Percentiles rank a stretch among this genome's conserved stretches.
These are phyloP conservation scores for Pyrenula massariospora DNA, from an alignment of 495 filamentous ascomycete species.

Conservation along the genomic window DNA sequence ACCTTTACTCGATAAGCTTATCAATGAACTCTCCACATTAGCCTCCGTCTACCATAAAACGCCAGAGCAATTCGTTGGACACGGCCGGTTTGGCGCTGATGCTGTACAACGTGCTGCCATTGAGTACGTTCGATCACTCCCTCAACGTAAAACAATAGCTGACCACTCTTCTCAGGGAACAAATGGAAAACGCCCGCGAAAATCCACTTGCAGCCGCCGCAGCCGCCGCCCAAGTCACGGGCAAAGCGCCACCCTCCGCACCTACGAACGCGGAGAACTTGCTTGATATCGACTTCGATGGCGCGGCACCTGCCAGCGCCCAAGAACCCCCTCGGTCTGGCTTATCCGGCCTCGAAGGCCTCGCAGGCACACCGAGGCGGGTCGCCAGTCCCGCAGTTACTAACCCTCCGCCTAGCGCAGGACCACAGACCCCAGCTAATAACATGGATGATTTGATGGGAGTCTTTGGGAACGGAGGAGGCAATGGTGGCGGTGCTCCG, in stretches of 20 bases:
- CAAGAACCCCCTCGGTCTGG: constrained; percentile 55
- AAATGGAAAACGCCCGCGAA: constrained; percentile 80
- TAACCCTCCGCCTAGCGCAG: constrained; percentile 23
- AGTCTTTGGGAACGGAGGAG: constrained; percentile 47
- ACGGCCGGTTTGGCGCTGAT: constrained; percentile 86
- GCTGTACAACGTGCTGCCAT: constrained; percentile 93
- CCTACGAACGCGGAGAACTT: constrained; percentile 88
- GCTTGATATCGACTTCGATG: constrained; percentile 96
- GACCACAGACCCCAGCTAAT: constrained; percentile 33
- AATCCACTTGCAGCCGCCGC: constrained; percentile 86
- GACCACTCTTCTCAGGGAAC: constrained; percentile 39
- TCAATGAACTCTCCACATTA: constrained; percentile 85
- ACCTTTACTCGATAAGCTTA: constrained; percentile 70
- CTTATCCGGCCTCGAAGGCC: constrained; percentile 57
- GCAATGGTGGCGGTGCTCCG: constrained; percentile 14
- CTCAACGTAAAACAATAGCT: constrained; percentile 7
- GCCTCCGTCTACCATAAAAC: constrained; percentile 99
- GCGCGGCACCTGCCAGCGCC: constrained; percentile 77
- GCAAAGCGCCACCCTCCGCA: constrained; percentile 31
- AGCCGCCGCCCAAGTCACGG: constrained; percentile 55
- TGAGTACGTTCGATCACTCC: constrained; percentile 38
- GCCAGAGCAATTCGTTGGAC: constrained; percentile 89
- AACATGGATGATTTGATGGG: constrained; percentile 88
- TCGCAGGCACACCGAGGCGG: constrained; percentile 71
- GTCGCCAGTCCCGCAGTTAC: constrained; percentile 48